Conservation (phyloP, 768 basidiomycete species). For the Rhodotorula kratochvilovae region DNA sequence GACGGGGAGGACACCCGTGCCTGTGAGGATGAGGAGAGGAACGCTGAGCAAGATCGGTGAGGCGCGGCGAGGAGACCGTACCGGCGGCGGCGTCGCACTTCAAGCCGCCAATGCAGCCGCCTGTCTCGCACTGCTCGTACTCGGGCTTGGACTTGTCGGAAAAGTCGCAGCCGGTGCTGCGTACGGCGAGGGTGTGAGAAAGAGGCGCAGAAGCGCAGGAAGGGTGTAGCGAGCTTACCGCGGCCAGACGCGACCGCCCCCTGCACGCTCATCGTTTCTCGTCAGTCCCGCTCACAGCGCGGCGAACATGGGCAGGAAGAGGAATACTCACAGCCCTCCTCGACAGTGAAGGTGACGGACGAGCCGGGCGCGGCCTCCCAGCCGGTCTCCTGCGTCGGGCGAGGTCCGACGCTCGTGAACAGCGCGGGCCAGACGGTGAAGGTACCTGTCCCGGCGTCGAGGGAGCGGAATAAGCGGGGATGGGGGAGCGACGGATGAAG, state of each 20-base stretch:
- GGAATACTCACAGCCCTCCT: conserved; percentile 7
- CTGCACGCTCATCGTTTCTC: background rate
- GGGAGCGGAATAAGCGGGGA: no score
- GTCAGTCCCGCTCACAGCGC: background rate
- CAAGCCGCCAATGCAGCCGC: background rate
- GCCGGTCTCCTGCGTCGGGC: conserved; percentile 13
- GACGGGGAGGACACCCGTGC: background rate
- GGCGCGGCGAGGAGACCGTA: background rate
- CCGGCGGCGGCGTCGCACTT: background rate
- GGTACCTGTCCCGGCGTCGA: background rate
- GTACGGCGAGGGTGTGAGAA: background rate
- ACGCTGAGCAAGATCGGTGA: background rate
- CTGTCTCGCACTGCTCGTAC: background rate
- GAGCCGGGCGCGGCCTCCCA: conserved; percentile 21
- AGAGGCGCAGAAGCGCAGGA: no score
- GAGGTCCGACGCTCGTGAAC: conserved; percentile 4
- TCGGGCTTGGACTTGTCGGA: background rate
- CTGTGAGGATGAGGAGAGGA: background rate
- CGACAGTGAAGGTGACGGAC: conserved; percentile 8
- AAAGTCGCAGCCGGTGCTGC: conserved; percentile 24
- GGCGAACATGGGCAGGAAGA: background rate
- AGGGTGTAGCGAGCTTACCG: background rate
- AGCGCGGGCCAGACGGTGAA: conserved; percentile 14
- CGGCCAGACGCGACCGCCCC: conserved; percentile 2
- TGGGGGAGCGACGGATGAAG: background rate